Evolutionary conservation across 352 stramenopile species (phyloP).

Genomic region (Pythium periplocum): DNA sequence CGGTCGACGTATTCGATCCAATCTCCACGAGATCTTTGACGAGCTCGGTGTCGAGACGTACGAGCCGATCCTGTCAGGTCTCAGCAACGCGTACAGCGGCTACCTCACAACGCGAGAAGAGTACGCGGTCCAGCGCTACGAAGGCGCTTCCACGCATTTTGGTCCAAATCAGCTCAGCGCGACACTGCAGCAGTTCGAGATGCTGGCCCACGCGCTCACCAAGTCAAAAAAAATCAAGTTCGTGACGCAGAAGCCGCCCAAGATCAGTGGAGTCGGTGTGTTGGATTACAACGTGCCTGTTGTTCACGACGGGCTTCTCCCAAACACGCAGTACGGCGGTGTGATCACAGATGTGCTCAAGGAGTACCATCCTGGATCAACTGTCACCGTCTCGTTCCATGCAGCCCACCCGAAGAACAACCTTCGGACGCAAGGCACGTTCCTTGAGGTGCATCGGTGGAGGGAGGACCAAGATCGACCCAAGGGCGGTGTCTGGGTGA

Average conservation of each 20-base stretch:
- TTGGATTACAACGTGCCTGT: slow-evolving; percentile 76
- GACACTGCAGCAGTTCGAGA: slow-evolving; percentile 77
- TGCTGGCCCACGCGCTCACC: slow-evolving; percentile 32
- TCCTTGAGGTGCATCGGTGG: slow-evolving; percentile 75
- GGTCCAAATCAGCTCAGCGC: slow-evolving; percentile 80
- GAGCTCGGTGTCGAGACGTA: slow-evolving; percentile 12
- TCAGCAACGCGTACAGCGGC: slow-evolving; percentile 81
- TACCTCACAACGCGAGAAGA: slow-evolving; percentile 86
- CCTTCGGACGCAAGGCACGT: slow-evolving; percentile 66
- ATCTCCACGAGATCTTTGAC: slow-evolving; percentile 27
- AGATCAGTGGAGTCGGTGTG: slow-evolving; percentile 54
- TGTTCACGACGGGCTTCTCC: slow-evolving; percentile 54
- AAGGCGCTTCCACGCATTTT: slow-evolving; percentile 88
- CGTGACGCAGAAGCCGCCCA: slow-evolving; percentile 29
- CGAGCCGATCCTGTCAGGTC: slow-evolving; percentile 60
- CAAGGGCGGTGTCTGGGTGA: slow-evolving; percentile 54
- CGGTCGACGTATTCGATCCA: slow-evolving; percentile 49
- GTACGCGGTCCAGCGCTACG: slow-evolving; percentile 83
- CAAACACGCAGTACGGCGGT: slow-evolving; percentile 39
- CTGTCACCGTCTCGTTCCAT: slow-evolving; percentile 58
- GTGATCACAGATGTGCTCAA: slow-evolving; percentile 41
- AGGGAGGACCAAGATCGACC: slow-evolving; percentile 27
- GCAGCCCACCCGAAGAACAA: slow-evolving; percentile 82
- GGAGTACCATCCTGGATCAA: slow-evolving; percentile 39
- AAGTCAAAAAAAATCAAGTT: slow-evolving; percentile 14